Evolutionary conservation across 2,329 filamentous ascomycete genomes (phyloP).

Genomic region (Microdochium trichocladiopsis): DNA sequence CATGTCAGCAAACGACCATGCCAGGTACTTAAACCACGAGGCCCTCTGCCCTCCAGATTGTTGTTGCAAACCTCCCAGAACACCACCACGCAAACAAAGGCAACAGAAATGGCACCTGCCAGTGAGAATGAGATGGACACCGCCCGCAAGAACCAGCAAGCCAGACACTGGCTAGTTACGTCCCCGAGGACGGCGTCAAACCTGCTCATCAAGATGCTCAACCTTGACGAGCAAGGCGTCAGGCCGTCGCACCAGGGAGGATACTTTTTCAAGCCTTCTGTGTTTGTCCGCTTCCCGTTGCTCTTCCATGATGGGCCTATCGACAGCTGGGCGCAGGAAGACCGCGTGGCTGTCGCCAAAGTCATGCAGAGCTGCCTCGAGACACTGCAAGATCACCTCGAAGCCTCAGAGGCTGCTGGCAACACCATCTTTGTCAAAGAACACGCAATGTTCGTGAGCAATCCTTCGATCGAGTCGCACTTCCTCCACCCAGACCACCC

Average conservation of each 20-base stretch:
- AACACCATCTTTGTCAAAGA: slow-evolving; percentile 27
- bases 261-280: slow-evolving; percentile 20
- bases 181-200: slow-evolving; percentile 20
- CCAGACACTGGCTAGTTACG: neutral
- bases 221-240: slow-evolving; percentile 18
- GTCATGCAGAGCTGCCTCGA: slow-evolving; percentile 18
- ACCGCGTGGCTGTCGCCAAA: slow-evolving; percentile 12
- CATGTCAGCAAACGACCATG: too few relatives aligned
- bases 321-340: slow-evolving; percentile 17
- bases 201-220: slow-evolving; percentile 20
- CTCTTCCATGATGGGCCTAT: slow-evolving; percentile 9
- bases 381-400: slow-evolving; percentile 14
- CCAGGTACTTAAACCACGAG: too few relatives aligned
- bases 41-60: too few relatives aligned
- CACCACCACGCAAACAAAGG: too few relatives aligned
- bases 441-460: slow-evolving; percentile 19
- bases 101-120: too few relatives aligned
- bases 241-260: slow-evolving; percentile 11
- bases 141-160: too few relatives aligned
- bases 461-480: slow-evolving; percentile 1
- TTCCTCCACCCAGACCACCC: neutral
- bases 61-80: too few relatives aligned
- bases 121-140: too few relatives aligned
- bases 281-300: slow-evolving; percentile 4
- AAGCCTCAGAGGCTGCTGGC: slow-evolving; percentile 11